Evolutionary conservation across 306 rosid genomes (phyloP).

Genomic region (Cicer judaicum): DNA sequence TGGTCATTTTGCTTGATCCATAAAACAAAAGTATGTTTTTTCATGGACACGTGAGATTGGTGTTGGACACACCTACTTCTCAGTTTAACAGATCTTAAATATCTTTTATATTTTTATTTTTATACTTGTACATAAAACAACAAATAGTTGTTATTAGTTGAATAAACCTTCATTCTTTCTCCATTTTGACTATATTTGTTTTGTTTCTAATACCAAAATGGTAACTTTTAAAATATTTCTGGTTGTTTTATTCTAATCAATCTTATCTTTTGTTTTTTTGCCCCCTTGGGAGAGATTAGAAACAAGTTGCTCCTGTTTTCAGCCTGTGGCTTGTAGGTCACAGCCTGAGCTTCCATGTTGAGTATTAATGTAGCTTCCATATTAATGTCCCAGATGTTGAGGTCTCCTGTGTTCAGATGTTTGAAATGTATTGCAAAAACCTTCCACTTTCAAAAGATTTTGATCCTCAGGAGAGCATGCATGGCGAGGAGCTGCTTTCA

Average conservation of each 20-base stretch:
- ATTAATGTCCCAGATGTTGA: slow-evolving; percentile 76
- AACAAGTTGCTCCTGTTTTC: slow-evolving; percentile 30
- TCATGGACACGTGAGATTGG: neutral
- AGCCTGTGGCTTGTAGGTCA: slow-evolving; percentile 37
- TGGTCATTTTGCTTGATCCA: slow-evolving; percentile 1
- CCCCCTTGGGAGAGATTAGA: neutral
- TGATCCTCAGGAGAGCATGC: slow-evolving; percentile 91
- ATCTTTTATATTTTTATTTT: neutral
- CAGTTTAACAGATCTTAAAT: neutral
- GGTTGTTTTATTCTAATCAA: neutral
- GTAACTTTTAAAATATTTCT: slow-evolving; percentile 2
- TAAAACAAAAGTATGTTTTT: neutral
- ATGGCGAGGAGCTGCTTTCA: slow-evolving; percentile 93
- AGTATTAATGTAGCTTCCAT: slow-evolving; percentile 41
- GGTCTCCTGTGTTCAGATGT: slow-evolving; percentile 73
- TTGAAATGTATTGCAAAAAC: slow-evolving; percentile 75
- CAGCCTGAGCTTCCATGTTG: slow-evolving; percentile 31
- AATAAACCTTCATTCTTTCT: slow-evolving; percentile 4
- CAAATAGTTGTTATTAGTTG: neutral
- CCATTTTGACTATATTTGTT: slow-evolving; percentile 4
- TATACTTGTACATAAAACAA: neutral
- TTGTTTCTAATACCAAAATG: neutral
- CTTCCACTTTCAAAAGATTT: slow-evolving; percentile 87
- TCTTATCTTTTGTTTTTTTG: neutral
- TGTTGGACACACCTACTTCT: neutral